Base-by-base conservation (phyloP, 768 basidiomycete species). In the Phlebiopsis gigantea region DNA sequence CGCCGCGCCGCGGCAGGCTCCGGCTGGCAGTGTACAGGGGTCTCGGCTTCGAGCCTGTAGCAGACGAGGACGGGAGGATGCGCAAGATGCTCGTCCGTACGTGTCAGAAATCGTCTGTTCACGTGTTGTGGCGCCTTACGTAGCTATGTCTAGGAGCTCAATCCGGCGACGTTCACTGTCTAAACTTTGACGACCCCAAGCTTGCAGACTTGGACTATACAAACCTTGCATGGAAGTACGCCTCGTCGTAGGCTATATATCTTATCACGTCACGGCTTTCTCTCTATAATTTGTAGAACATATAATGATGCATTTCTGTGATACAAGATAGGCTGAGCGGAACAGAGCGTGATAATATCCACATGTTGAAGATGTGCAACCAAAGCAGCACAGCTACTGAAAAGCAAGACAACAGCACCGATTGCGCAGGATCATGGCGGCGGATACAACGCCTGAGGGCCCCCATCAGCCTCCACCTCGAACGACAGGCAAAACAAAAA, bases 21-120 rank as follows among this genome's bases (percentile, higher is more conserved):
- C 81, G 88, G 47, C 65, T 90, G 22, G 79, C 79, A 61, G 72
- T 91, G 58, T 89, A 81, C 69, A 86, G 82, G 64, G 82, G 81
- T 8, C 69, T 91, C 41, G 90, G 90, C 17, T 87, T 91, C 59
- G 81, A 87, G 50, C 82, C 87, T 4, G 70, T 90, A 42, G 58
- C 80, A 17, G 78, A 82, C 57, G 79, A 79, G 55, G 68, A 78
- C 42, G 81, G 81, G 0, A 66, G 70, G 15, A 62, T 81, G 25
- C 61, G 68, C 12, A 89, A 85, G 63, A 80, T 90, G 71, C 79
- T 92, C 63, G 75, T 91, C 62, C 75, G 88, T 90, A 65, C 67
- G 87, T 81, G 17, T 21, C 26, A 39, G n/a, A n/a, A n/a, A n/a
- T 44, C 19, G 21, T 19, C 45, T 14, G 12, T 2, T 19, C 12